Base-by-base conservation (phyloP, 345 rosid genomes). In the Toxicodendron radicans region DNA sequence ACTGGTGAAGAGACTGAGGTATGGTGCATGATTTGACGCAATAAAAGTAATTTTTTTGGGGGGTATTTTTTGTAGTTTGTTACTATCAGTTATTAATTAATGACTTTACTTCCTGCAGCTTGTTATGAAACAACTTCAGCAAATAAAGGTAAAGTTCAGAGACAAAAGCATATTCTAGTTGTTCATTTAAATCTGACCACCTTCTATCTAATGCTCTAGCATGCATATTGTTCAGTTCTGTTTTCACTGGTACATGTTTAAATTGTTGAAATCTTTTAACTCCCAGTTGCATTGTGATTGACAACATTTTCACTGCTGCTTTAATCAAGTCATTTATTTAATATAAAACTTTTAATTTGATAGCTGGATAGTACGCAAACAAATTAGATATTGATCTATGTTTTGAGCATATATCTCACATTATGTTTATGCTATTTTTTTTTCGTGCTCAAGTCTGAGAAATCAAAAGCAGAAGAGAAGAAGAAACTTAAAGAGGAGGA, bases 1-100 rank as follows among this genome's bases (percentile, higher is more conserved):
- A 76, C 78, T 61, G 80, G 83, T 54, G 93, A 89, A 70, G 95
- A 89, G 70, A 78, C 85, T 3, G 85, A 85, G 97, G 99, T 93
- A 78, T 70, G 72, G 59, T 68, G 54, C 51, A 73, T 20, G 53
- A 23, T 52, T 54, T 32, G 70, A 41, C 14, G 30, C 24, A 61
- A 43, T 33, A 66, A 17, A 7, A 46, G 2, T 3, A 35, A 8
- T 6, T 58, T 49, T 63, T 70, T 76, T 41, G 18, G 24, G 27
- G 18, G 18, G 54, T 3, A 13, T 13, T 51, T 1, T 64, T 52
- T 21, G 14, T 56, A 11, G 63, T 5, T 72, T 35, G 30, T 58
- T 49, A 30, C 5, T 12, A 7, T 62, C 48, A 46, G 60, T 14
- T 38, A 35, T 30, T 52, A 27, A n/a, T 77, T 69, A 75, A 72